Conservation (phyloP, 2,329 filamentous ascomycete species). For the Talaromyces sp. region DNA sequence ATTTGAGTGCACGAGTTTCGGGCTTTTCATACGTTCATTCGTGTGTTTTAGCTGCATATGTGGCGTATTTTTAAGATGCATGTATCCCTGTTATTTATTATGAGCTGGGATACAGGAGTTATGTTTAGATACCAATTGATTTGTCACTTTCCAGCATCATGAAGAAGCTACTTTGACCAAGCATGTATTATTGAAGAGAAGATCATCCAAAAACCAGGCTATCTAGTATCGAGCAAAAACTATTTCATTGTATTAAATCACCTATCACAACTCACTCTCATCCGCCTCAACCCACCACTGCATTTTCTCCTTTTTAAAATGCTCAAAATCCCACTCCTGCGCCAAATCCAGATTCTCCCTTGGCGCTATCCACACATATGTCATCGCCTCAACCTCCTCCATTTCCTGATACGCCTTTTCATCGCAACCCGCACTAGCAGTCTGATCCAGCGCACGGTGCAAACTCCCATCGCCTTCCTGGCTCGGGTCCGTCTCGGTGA, state of each 20-base stretch:
- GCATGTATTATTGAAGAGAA: background rate
- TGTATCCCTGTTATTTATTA: background rate
- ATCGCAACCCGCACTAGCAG: constrained; percentile 44
- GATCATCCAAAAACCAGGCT: background rate
- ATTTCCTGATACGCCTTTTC: background rate
- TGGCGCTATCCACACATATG: constrained; percentile 58
- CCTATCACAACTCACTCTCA: constrained; percentile 35
- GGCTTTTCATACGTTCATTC: background rate
- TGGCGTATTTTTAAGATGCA: background rate
- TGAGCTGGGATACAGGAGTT: background rate
- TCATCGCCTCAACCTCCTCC: constrained; percentile 47
- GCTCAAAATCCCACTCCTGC: constrained; percentile 80
- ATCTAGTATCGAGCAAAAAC: background rate
- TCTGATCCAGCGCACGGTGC: constrained; percentile 38
- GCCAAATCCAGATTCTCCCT: constrained; percentile 53
- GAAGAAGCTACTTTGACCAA: background rate
- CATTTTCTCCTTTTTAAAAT: constrained; percentile 74
- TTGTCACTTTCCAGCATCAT: background rate
- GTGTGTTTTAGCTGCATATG: background rate
- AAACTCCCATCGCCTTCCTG: constrained; percentile 30
- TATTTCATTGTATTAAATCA: background rate
- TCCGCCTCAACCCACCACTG: constrained; percentile 49
- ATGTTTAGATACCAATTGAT: background rate
- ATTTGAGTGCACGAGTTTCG: background rate
- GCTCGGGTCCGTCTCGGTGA: constrained; percentile 15